Evolutionary conservation across 1,139 yeast species (phyloP).

Genomic region (Candida glucosophila): DNA sequence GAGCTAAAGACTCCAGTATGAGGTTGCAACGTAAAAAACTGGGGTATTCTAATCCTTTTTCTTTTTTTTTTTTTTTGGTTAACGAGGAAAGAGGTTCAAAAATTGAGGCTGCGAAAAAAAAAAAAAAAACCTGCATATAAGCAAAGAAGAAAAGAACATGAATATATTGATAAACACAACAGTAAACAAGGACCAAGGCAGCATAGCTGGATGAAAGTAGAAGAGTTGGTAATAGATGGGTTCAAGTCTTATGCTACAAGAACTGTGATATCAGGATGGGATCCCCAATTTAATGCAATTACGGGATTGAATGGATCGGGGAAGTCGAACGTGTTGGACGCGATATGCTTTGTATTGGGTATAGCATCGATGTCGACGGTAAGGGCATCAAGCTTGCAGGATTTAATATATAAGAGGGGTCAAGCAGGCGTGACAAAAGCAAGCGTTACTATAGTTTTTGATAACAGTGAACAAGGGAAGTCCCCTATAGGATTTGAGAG

Average conservation of each 20-base stretch:
- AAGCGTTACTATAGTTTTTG: conserved; percentile 91
- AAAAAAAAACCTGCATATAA: too few species aligned
- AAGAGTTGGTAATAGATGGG: conserved; percentile 92
- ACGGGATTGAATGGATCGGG: conserved; percentile 98
- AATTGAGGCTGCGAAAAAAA: too few species aligned
- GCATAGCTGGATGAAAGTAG: conserved; percentile 73
- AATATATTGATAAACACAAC: too few species aligned
- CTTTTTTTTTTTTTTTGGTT: too few species aligned
- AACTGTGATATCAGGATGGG: conserved; percentile 95
- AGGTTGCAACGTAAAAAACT: too few species aligned
- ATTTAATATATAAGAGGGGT: conserved; percentile 90
- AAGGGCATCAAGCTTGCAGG: conserved; percentile 88
- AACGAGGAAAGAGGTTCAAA: too few species aligned
- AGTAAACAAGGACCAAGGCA: too few species aligned
- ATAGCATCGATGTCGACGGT: conserved; percentile 91
- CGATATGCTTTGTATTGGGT: conserved; percentile 97
- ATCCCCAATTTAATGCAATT: conserved; percentile 91
- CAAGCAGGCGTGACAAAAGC: conserved; percentile 98
- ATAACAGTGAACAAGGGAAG: conserved; percentile 64
- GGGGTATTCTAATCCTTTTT: too few species aligned
- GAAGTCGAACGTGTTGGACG: conserved; percentile 88
- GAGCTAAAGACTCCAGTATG: too few species aligned
- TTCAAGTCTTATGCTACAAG: conserved; percentile 97
- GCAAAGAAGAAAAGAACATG: too few species aligned
- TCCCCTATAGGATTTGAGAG: conserved; percentile 88